Evolutionary conservation across 805 yeast species (phyloP).

Genomic region (Phaffomyces opuntiae): DNA sequence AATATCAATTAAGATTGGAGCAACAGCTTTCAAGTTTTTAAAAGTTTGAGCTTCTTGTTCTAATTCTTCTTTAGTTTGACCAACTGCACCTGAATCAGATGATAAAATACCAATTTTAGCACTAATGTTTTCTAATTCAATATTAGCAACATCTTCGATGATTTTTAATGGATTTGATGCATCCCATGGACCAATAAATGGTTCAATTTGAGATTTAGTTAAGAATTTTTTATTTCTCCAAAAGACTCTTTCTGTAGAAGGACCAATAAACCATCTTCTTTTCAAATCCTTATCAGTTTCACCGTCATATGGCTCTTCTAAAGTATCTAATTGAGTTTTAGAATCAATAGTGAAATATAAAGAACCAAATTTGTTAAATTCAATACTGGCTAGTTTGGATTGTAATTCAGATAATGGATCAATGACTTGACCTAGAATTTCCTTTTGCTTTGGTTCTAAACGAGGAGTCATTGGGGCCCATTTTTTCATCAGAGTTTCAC

Average conservation of each 20-base stretch:
- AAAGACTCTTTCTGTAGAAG: conserved; percentile 73
- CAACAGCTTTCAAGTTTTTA: conserved; percentile 48
- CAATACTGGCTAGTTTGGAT: conserved; percentile 42
- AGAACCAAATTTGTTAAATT: conserved; percentile 74
- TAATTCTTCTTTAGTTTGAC: conserved; percentile 38
- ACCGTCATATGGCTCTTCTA: conserved; percentile 44
- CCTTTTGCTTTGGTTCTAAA: conserved; percentile 43
- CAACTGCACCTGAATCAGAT: conserved; percentile 36
- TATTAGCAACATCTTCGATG: conserved; percentile 52
- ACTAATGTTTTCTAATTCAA: conserved; percentile 58
- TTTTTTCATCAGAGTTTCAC: conserved; percentile 75
- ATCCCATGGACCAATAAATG: conserved; percentile 74
- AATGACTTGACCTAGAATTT: conserved; percentile 51
- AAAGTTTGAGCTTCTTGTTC: conserved; percentile 52
- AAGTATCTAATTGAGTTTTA: conserved; percentile 22
- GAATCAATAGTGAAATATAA: conserved; percentile 74
- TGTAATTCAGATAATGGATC: conserved; percentile 69
- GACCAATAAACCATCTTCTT: conserved; percentile 85
- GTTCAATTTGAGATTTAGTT: conserved; percentile 40
- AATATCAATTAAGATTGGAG: conserved; percentile 48
- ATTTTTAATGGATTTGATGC: conserved; percentile 51
- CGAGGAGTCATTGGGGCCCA: conserved; percentile 83
- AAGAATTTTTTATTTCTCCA: conserved; percentile 60
- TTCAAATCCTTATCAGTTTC: conserved; percentile 45
- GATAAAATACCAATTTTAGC: conserved; percentile 50